phyloP scores from a whole-genome alignment of 1,139 yeast genomes.

The Hyphopichia fennica region DNA sequence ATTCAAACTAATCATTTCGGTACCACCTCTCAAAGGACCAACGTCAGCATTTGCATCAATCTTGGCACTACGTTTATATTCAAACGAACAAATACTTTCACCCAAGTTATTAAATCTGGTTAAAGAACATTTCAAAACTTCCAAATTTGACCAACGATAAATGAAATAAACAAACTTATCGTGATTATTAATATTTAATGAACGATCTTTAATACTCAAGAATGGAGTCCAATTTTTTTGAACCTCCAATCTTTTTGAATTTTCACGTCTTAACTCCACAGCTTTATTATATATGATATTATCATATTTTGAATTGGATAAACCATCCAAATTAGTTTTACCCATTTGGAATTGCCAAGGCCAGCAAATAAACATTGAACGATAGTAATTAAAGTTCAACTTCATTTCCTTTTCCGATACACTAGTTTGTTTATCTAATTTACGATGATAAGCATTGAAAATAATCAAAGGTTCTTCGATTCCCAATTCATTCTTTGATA shows the following conservation, averaged over 20 bases:
- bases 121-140: slow-evolving; percentile 25
- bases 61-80: slow-evolving; percentile 21
- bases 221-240: slow-evolving; percentile 16
- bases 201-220: slow-evolving; percentile 9
- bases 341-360: slow-evolving; percentile 43
- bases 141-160: slow-evolving; percentile 29
- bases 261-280: slow-evolving; percentile 25
- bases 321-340: slow-evolving; percentile 27
- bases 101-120: slow-evolving; percentile 9
- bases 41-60: slow-evolving; percentile 16
- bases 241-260: slow-evolving; percentile 10
- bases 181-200: slow-evolving; percentile 8
- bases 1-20: slow-evolving; percentile 22
- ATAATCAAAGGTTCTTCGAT: slow-evolving; percentile 30
- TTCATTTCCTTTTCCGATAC: slow-evolving; percentile 17
- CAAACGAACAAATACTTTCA: slow-evolving; percentile 20
- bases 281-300: slow-evolving; percentile 21
- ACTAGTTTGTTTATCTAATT: slow-evolving; percentile 20
- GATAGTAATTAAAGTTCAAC: slow-evolving; percentile 14
- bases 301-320: slow-evolving; percentile 12
- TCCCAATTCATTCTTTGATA: slow-evolving; percentile 31
- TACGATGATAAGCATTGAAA: slow-evolving; percentile 28
- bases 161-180: slow-evolving; percentile 25
- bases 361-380: slow-evolving; percentile 38
- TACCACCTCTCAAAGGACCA: slow-evolving; percentile 23